A percentile compares a stretch with the other conserved stretches of the same genome.
Conservation (phyloP, 1,284 basidiomycete species). For the Ceratobasidium sp. region DNA sequence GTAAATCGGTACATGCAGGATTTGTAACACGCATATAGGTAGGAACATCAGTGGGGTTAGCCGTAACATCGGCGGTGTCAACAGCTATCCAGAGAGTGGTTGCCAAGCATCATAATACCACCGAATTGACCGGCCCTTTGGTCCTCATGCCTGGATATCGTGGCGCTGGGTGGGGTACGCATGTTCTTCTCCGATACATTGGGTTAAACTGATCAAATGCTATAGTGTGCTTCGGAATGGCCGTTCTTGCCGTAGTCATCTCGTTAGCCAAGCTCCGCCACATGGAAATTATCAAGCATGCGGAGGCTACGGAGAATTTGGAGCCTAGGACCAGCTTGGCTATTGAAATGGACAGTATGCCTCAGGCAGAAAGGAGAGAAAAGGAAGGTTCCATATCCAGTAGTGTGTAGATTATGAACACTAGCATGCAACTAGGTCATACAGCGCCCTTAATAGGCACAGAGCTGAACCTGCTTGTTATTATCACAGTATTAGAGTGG, state of each 20-base stretch:
- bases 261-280: conserved; percentile 24
- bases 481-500: no score
- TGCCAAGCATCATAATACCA: conserved; percentile 19
- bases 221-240: conserved; percentile 33
- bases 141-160: conserved; percentile 37
- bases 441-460: no score
- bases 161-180: conserved; percentile 35
- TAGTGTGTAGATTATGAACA: conserved; percentile 7
- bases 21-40: conserved; percentile 24
- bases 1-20: background rate
- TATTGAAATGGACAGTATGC: conserved; percentile 27
- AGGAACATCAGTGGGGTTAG: conserved; percentile 41
- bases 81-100: conserved; percentile 19
- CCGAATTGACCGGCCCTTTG: conserved; percentile 11
- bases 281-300: conserved; percentile 33
- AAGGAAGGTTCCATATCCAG: conserved; percentile 3
- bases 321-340: conserved; percentile 37
- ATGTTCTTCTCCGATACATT: background rate
- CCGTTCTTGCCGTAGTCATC: conserved; percentile 10
- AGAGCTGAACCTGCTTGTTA: no score
- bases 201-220: background rate
- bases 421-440: no score
- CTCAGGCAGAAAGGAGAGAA: conserved; percentile 1
- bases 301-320: conserved; percentile 2
- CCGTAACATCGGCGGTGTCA: conserved; percentile 41